These are phyloP conservation scores for Leishmania tropica DNA, from an alignment of 208 protist genomes.

Conservation along the genomic window DNA sequence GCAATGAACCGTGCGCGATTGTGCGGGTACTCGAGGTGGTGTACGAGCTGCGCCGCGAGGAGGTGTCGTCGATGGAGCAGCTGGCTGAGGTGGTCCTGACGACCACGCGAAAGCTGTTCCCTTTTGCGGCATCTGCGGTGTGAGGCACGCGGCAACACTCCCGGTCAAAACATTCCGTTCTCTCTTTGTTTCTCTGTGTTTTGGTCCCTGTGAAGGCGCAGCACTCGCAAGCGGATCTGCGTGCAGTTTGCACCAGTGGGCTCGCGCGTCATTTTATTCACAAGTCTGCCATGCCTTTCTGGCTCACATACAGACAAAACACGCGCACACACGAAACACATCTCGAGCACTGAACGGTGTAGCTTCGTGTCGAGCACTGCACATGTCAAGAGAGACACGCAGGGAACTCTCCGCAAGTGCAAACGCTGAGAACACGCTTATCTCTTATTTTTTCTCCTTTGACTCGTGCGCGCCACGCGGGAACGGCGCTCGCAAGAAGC, in stretches of 20 bases:
- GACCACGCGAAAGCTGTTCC: conserved; percentile 68
- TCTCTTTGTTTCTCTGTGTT: not conserved
- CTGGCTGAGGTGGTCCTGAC: conserved; percentile 45
- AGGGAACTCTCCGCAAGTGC: not conserved
- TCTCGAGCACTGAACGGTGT: not conserved
- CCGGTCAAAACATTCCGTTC: not conserved
- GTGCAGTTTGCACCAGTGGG: not conserved
- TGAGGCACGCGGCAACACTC: not conserved
- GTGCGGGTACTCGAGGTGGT: conserved; percentile 70
- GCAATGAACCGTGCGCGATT: conserved; percentile 73
- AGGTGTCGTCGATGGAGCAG: conserved; percentile 47
- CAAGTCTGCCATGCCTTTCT: not conserved
- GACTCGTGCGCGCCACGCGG: not conserved
- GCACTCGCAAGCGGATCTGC: not conserved
- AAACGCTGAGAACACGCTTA: not conserved
- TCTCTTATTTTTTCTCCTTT: not conserved
- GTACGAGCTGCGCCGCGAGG: conserved; percentile 57
- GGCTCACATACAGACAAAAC: not conserved
- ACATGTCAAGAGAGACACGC: not conserved
- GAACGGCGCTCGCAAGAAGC: not conserved
- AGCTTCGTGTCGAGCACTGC: not conserved
- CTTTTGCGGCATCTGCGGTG: conserved; percentile 26
- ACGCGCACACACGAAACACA: not conserved
- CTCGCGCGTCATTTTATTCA: not conserved
- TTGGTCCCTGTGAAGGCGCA: not conserved